phyloP scores from a whole-genome alignment of 345 rosid genomes.

The Lumnitzera littorea region DNA sequence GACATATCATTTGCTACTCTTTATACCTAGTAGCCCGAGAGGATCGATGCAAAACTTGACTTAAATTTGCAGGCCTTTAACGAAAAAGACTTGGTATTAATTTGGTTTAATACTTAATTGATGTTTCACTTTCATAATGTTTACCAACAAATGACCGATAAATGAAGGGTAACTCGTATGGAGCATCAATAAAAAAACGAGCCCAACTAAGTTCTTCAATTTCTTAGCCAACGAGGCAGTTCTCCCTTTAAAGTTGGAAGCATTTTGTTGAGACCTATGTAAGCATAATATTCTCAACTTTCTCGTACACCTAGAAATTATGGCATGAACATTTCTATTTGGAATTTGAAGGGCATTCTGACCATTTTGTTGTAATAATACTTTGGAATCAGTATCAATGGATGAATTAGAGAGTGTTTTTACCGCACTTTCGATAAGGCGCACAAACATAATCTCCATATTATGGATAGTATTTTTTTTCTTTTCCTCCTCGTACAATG shows the following conservation, averaged over 20 bases:
- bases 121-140: not conserved
- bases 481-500: too few relatives aligned
- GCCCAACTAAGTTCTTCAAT: slow-evolving; percentile 70
- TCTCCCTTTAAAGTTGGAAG: slow-evolving; percentile 88
- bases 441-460: slow-evolving; percentile 52
- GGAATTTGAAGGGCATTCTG: slow-evolving; percentile 12
- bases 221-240: slow-evolving; percentile 90
- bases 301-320: slow-evolving; percentile 35
- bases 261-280: slow-evolving; percentile 94
- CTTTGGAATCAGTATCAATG: slow-evolving; percentile 14
- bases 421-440: slow-evolving; percentile 67
- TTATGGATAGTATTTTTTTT: too few relatives aligned
- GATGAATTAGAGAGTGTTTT: slow-evolving; percentile 13
- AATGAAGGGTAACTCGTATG: slow-evolving; percentile 72
- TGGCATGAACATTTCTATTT: slow-evolving; percentile 15
- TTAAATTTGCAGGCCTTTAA: too few relatives aligned
- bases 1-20: too few relatives aligned
- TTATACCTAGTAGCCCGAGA: too few relatives aligned
- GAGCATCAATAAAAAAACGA: slow-evolving; percentile 67
- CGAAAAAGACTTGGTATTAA: too few relatives aligned
- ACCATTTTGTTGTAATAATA: slow-evolving; percentile 7
- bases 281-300: slow-evolving; percentile 83
- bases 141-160: slow-evolving; percentile 33
- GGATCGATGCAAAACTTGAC: too few relatives aligned
- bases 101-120: too few relatives aligned